A percentile compares a stretch with the other conserved stretches of the same genome.
These are phyloP conservation scores for Russula olivacea DNA, from an alignment of 768 basidiomycete genomes.

Conservation along the genomic window DNA sequence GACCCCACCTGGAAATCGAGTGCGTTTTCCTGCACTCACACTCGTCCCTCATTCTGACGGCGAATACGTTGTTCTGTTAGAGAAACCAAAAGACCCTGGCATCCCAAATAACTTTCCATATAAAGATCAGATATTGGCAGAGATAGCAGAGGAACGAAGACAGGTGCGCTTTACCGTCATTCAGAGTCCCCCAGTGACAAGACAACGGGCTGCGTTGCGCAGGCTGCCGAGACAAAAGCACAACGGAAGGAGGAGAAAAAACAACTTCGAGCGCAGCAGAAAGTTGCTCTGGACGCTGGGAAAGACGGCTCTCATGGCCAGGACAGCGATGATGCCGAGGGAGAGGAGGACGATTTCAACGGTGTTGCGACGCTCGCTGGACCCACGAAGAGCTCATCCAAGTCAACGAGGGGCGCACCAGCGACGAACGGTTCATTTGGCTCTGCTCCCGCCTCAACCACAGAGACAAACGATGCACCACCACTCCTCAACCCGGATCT, in stretches of 20 bases:
- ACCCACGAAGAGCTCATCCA: slow-evolving; percentile 5
- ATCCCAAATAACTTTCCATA: slow-evolving; percentile 91
- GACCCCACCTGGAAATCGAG: slow-evolving; percentile 86
- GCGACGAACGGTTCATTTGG: slow-evolving; percentile 27
- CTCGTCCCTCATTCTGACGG: slow-evolving; percentile 10
- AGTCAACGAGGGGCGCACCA: slow-evolving; percentile 22
- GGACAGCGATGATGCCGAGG: slow-evolving; percentile 30
- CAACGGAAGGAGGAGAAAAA: slow-evolving; percentile 61
- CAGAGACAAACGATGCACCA: slow-evolving; percentile 51
- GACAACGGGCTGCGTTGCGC: background rate
- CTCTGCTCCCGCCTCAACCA: slow-evolving; percentile 27
- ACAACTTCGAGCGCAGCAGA: slow-evolving; percentile 34
- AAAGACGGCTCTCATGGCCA: slow-evolving; percentile 28
- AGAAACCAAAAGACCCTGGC: slow-evolving; percentile 83
- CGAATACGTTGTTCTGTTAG: slow-evolving; percentile 33
- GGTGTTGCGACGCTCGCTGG: slow-evolving; percentile 39
- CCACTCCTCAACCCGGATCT: slow-evolving; percentile 58
- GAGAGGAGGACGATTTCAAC: slow-evolving; percentile 36
- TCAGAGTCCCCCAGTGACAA: background rate
- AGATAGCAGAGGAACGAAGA: slow-evolving; percentile 77
- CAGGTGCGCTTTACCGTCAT: slow-evolving; percentile 41
- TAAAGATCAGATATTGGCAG: slow-evolving; percentile 91
- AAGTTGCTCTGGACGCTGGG: slow-evolving; percentile 18
- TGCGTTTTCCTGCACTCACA: slow-evolving; percentile 36
- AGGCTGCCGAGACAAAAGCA: slow-evolving; percentile 78